Base-by-base conservation (phyloP, 2,329 filamentous ascomycete genomes). In the Sclerotinia nivalis region DNA sequence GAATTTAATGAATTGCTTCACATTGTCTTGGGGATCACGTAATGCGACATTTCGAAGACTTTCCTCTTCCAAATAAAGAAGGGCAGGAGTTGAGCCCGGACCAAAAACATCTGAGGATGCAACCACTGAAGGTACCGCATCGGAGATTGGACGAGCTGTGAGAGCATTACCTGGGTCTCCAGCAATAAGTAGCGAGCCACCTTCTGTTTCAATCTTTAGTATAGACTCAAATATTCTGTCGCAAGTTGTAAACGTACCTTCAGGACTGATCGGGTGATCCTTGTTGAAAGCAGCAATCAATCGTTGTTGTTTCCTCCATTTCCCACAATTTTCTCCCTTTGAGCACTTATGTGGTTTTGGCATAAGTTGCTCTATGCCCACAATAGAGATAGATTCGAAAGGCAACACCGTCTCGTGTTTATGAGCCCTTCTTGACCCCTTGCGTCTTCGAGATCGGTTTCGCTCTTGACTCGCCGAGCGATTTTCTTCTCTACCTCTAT, bases 71-170 rank as follows among this genome's bases (percentile, higher is more conserved):
- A 97, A 86, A 72, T 89, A 87, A 70, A 87, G 85, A 71, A 94
- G 84, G 34, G 89, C 84, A 31, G 90, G 85, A 18, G 89, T 79
- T 60, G 86, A 80, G 10, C 87, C 87, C 8, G 92, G 90, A 2
- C 93, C 94, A 72, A 98, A 86, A 15, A 96, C 86, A 80, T 97
- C 95, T 1, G 94, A 97, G 0, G 95, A 97, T 37, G 94, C 95
- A 66, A 97, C 90, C 13, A 97, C 85, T 1, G 94, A 97, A 13
- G 91, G 92, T 4, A 91, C 87, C 28, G 87, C 87, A 75, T 96
- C 91, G 8, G 93, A 95, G 37, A 89, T 83, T 15, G 92, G 91
- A 56, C 91, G 88, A 73, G 86, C 80, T 4, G 90, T 93, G 70
- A 85, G 82, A 12, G 92, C 87, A 78, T 96, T 96, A 67, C 92